Conservation (phyloP, 495 filamentous ascomycete genomes). For the Penicillium cinerascens region DNA sequence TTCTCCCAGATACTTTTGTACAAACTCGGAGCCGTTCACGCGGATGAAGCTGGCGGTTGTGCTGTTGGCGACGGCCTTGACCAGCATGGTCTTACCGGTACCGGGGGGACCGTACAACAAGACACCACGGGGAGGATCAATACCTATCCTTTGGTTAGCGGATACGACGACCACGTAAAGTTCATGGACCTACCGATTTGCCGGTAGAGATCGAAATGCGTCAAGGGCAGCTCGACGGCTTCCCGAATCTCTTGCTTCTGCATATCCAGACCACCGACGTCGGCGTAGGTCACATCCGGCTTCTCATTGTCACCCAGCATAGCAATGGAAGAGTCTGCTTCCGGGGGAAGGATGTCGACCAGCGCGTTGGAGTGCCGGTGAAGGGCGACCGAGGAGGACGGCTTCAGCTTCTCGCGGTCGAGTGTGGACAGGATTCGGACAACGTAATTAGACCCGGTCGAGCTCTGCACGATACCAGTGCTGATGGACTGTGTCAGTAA, state of each 20-base stretch:
- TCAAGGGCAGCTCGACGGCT: constrained; percentile 92
- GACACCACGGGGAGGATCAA: constrained; percentile 95
- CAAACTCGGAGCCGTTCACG: constrained; percentile 96
- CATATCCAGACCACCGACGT: constrained; percentile 98
- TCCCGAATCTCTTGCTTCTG: constrained; percentile 99
- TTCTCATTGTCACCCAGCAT: constrained; percentile 97
- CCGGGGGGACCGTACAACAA: constrained; percentile 94
- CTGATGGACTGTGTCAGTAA: constrained; percentile 37
- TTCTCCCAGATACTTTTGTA: constrained; percentile 97
- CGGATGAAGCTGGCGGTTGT: constrained; percentile 98
- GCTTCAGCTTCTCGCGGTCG: constrained; percentile 95
- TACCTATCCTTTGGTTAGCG: constrained; percentile 54
- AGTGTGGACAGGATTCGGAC: constrained; percentile 97
- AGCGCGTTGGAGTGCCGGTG: constrained; percentile 98
- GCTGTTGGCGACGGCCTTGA: constrained; percentile 96
- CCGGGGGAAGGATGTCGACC: constrained; percentile 95
- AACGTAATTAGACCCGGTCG: constrained; percentile 97
- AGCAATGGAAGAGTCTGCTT: constrained; percentile 96
- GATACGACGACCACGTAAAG: background rate
- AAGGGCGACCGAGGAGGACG: constrained; percentile 92
- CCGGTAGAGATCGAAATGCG: constrained; percentile 96
- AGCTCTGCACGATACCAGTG: constrained; percentile 97
- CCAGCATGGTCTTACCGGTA: constrained; percentile 98
- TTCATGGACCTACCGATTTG: constrained; percentile 64
- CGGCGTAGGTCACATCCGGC: constrained; percentile 96